Base-by-base conservation (phyloP, 2,329 filamentous ascomycete genomes). In the Sordariomycetes sp. region DNA sequence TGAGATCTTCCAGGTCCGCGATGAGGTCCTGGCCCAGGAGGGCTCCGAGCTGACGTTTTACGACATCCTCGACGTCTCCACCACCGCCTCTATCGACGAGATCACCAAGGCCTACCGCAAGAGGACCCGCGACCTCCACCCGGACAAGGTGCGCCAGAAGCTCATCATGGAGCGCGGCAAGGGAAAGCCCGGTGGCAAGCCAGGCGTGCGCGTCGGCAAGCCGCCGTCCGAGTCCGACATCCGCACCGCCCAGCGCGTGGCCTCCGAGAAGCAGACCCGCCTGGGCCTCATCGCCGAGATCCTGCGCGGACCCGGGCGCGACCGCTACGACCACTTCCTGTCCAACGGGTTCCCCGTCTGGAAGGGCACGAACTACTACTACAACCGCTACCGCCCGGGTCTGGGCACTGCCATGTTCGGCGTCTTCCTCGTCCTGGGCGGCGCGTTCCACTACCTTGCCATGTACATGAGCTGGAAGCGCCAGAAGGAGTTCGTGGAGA, bases 301-400 rank as follows among this genome's bases (percentile, higher is more conserved):
- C 67, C 85, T 99, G 57, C 86, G 89, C 65, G 90, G 93, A 1
- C 77, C 88, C 3, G 82, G 82, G 58, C 83, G 94, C 62, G 88
- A 90, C 65, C 88, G 94, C 62, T 99, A 99, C 73, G 93, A 99
- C 71, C 88, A 97, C 72, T 99, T 97, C 76, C 74, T 97, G 61
- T 76, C 78, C 70, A 91, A 97, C 72, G 94, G 94, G 61, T 99
- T 99, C 76, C 94, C 94, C 35, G 84, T 83, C 59, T 99, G 94
- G 94, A 92, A 93, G 76, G 94, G 94, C 60, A 97, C 93, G 52
- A 93, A 94, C 62, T 99, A 99, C 81, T 99, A 97, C 80, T 99
- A 99, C 77, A 86, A 85, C 66, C 86, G 94, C 59, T 97, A 93
- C 80, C 84, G 94, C 22, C 94, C 94, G 1, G 94, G 94, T 10